These are phyloP conservation scores for Alternaria brassicae DNA, from an alignment of 2,329 filamentous ascomycete genomes.

Conservation along the genomic window DNA sequence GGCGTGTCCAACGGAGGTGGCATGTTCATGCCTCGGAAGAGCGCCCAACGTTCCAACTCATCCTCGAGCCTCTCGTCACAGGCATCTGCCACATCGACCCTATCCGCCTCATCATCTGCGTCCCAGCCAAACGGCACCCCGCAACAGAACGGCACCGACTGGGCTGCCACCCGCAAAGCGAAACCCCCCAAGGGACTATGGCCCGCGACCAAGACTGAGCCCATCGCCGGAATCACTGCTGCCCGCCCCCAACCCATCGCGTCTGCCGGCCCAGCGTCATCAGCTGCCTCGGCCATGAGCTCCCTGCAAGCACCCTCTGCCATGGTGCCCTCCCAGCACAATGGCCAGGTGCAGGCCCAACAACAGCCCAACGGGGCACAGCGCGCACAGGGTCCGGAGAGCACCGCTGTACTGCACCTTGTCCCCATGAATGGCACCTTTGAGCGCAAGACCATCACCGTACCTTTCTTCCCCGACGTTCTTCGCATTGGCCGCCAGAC, in stretches of 20 bases:
- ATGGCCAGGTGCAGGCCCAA: constrained; percentile 65
- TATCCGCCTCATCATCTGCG: constrained; percentile 61
- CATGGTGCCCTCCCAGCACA: constrained; percentile 72
- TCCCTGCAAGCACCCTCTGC: constrained; percentile 68
- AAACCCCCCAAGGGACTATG: constrained; percentile 65
- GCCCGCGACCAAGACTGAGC: constrained; percentile 70
- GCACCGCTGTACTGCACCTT: constrained; percentile 81
- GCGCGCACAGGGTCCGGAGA: constrained; percentile 59
- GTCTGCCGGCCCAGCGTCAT: constrained; percentile 63
- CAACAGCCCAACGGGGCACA: constrained; percentile 62
- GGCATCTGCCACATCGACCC: constrained; percentile 70
- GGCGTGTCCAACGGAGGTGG: constrained; percentile 66
- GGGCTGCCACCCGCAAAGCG: constrained; percentile 55
- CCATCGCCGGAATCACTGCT: constrained; percentile 68
- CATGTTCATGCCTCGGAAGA: constrained; percentile 89
- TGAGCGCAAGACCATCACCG: constrained; percentile 92
- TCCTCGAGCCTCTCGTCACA: constrained; percentile 78
- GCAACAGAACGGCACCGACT: constrained; percentile 47
- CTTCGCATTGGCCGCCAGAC: constrained; percentile 95
- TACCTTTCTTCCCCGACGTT: constrained; percentile 93
- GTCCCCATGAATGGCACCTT: constrained; percentile 95
- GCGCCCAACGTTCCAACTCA: constrained; percentile 84
- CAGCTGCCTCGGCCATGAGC: constrained; percentile 68
- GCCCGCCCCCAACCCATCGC: constrained; percentile 68
- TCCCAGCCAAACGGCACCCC: constrained; percentile 68